Evolutionary conservation across 2,329 filamentous ascomycete genomes (phyloP).

Genomic region (Alternaria sp.): DNA sequence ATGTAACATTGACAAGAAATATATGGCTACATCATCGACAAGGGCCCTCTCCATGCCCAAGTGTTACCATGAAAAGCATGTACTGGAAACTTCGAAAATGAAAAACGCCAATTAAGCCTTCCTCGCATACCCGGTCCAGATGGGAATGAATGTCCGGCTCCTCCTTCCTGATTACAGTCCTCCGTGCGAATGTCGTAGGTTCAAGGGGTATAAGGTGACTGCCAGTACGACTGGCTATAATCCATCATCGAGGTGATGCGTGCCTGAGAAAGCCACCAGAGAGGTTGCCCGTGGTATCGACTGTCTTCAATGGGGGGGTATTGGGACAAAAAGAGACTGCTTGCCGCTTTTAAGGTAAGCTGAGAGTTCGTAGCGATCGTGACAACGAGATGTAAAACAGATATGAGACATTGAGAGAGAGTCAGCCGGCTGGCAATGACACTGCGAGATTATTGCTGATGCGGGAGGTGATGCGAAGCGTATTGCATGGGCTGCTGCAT

Average conservation of each 20-base stretch:
- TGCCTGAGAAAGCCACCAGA: constrained; percentile 1
- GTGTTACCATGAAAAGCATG: constrained; percentile 4
- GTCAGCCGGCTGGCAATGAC: constrained; percentile 14
- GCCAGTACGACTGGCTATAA: neutral
- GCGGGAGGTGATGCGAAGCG: constrained; percentile 21
- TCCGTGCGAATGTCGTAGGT: constrained; percentile 13
- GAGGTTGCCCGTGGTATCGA: constrained; percentile 6
- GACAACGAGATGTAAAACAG: constrained; percentile 15
- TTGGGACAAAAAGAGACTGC: constrained; percentile 11
- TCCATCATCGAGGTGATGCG: neutral
- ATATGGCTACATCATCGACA: constrained; percentile 24
- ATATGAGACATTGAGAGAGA: constrained; percentile 19
- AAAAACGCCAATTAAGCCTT: constrained; percentile 3
- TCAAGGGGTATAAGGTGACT: constrained; percentile 9
- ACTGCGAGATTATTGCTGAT: constrained; percentile 17
- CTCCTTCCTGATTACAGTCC: constrained; percentile 25
- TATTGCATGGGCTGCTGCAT: constrained; percentile 26
- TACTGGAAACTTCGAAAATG: neutral
- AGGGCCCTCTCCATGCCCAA: neutral
- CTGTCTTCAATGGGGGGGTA: constrained; percentile 5
- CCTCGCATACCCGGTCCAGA: neutral
- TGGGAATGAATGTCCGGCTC: constrained; percentile 25
- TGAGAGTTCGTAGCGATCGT: constrained; percentile 24
- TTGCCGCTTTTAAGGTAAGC: neutral
- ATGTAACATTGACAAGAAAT: constrained; percentile 22